phyloP scores from a whole-genome alignment of 257 asterid species.

The Fraxinus americana region DNA sequence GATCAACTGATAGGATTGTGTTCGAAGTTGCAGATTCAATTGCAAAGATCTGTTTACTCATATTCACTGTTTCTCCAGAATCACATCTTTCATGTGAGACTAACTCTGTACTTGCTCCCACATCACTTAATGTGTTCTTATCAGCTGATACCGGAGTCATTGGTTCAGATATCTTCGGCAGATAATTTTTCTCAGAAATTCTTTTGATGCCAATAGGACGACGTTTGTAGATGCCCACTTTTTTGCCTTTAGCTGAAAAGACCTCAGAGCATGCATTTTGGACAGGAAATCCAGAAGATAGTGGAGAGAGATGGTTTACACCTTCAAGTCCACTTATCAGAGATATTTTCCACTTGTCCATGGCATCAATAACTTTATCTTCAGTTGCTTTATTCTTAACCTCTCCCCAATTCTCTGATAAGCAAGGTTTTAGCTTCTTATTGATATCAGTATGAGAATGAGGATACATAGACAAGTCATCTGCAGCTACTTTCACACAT shows the following conservation, averaged over 20 bases:
- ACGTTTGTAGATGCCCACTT: constrained; percentile 50
- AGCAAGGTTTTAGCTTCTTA: constrained; percentile 42
- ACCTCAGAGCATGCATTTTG: constrained; percentile 28
- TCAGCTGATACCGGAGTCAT: constrained; percentile 30
- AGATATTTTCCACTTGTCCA: constrained; percentile 15
- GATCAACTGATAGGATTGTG: constrained; percentile 28
- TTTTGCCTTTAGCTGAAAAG: constrained; percentile 38
- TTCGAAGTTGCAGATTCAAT: constrained; percentile 25
- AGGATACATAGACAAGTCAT: constrained; percentile 52
- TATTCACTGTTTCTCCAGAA: constrained; percentile 24
- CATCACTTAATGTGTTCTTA: constrained; percentile 23
- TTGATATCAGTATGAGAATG: constrained; percentile 40
- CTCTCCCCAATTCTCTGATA: constrained; percentile 31
- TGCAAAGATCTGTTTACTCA: constrained; percentile 10
- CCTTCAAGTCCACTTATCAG: constrained; percentile 7
- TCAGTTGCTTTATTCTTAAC: constrained; percentile 34
- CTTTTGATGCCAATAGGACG: constrained; percentile 49
- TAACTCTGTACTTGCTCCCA: constrained; percentile 20
- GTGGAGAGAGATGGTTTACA: constrained; percentile 17
- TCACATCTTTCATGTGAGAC: constrained; percentile 21
- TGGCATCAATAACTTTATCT: constrained; percentile 43
- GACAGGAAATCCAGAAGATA: constrained; percentile 28
- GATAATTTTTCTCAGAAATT: constrained; percentile 32
- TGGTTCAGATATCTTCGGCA: constrained; percentile 24
- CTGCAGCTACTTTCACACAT: constrained; percentile 45